phyloP scores from a whole-genome alignment of 75 land plant species.

The Cupressus sempervirens region DNA sequence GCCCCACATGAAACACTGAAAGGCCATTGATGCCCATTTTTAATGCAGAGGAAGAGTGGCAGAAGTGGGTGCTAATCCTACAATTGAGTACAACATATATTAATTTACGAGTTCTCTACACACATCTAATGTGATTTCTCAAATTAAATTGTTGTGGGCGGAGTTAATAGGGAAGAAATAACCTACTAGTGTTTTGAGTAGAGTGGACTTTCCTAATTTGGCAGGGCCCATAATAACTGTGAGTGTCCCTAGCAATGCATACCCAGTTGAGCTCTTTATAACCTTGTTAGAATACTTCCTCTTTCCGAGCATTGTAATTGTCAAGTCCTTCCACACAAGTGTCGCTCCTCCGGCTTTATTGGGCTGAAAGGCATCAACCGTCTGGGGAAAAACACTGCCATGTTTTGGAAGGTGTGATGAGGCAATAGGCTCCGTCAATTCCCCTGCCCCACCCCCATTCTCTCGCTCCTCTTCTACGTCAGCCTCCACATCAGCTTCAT shows the following conservation, averaged over 20 bases:
- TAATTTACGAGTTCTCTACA: neutral
- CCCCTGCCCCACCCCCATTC: slow-evolving; percentile 36
- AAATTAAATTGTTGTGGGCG: neutral
- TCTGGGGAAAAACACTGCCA: slow-evolving; percentile 36
- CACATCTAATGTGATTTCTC: neutral
- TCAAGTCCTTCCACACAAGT: slow-evolving; percentile 78
- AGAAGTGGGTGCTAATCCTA: slow-evolving; percentile 55
- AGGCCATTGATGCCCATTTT: no score
- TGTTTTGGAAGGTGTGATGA: slow-evolving; percentile 40
- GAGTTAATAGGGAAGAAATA: neutral
- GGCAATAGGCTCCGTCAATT: slow-evolving; percentile 28
- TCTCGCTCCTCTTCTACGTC: slow-evolving; percentile 46
- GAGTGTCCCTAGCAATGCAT: slow-evolving; percentile 79
- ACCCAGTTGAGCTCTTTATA: slow-evolving; percentile 73
- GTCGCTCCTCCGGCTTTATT: slow-evolving; percentile 55
- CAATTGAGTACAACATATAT: neutral
- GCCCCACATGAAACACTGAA: no score
- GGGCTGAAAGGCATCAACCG: slow-evolving; percentile 26
- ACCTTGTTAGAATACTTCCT: slow-evolving; percentile 62
- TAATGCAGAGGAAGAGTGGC: no score
- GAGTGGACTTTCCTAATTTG: slow-evolving; percentile 65
- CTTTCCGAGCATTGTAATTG: slow-evolving; percentile 63
- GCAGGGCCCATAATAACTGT: slow-evolving; percentile 88
- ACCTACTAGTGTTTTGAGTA: slow-evolving; percentile 83
- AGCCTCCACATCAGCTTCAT: slow-evolving; percentile 16